These are phyloP conservation scores for Apiotrichum sp. DNA, from an alignment of 1,284 basidiomycete genomes.

Conservation along the genomic window DNA sequence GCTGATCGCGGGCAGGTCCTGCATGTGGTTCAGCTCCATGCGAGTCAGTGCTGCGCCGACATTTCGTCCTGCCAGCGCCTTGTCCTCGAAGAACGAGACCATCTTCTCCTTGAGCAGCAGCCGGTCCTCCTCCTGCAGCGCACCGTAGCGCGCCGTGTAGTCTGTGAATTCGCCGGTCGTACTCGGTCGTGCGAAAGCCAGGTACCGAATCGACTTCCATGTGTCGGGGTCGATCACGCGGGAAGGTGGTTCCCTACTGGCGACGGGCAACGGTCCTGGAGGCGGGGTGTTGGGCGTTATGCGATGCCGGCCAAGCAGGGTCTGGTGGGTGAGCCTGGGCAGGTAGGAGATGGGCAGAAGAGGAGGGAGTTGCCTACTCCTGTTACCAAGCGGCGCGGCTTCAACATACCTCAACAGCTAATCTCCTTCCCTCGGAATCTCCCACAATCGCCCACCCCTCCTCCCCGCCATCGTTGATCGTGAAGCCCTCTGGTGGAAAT, in stretches of 20 bases:
- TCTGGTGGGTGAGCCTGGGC: conserved; percentile 46
- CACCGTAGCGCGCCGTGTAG: conserved; percentile 82
- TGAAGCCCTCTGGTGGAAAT: conserved; percentile 58
- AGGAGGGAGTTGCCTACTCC: too few relatives aligned
- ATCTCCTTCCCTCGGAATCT: conserved; percentile 53
- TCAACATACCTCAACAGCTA: conserved; percentile 56
- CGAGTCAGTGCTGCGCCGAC: conserved; percentile 48
- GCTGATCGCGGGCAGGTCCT: conserved; percentile 76
- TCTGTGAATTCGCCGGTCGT: conserved; percentile 75
- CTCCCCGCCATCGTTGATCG: conserved; percentile 51
- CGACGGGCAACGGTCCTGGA: conserved; percentile 66
- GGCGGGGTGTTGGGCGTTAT: conserved; percentile 57
- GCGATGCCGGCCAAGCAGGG: conserved; percentile 62
- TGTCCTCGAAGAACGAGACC: background rate
- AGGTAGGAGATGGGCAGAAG: too few relatives aligned
- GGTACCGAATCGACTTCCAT: conserved; percentile 54
- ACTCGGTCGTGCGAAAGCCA: conserved; percentile 66
- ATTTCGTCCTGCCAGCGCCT: conserved; percentile 27
- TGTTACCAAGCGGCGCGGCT: too few relatives aligned
- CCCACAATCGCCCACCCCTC: conserved; percentile 65
- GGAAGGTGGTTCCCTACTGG: conserved; percentile 20
- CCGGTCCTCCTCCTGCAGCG: conserved; percentile 72
- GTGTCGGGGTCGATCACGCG: conserved; percentile 2
- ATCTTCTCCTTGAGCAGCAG: conserved; percentile 41
- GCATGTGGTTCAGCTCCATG: conserved; percentile 57